A percentile compares a stretch with the other conserved stretches of the same genome.
These are phyloP conservation scores for Paxillus involutus DNA, from an alignment of 768 basidiomycete genomes.

Conservation along the genomic window DNA sequence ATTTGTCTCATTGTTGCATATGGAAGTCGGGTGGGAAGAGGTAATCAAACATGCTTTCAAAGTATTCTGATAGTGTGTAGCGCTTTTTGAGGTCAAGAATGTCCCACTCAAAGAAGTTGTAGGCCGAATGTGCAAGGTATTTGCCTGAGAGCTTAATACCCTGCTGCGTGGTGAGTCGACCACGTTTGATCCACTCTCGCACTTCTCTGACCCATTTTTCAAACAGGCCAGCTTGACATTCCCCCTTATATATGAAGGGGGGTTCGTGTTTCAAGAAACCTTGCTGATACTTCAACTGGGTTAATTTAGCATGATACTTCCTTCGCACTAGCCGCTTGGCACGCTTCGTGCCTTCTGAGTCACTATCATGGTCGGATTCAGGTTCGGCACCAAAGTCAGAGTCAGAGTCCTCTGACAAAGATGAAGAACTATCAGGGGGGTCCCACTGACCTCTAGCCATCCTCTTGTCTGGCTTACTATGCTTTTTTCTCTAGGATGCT, in stretches of 20 bases:
- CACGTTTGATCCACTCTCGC: neutral
- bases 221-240: neutral
- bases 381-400: no score
- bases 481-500: no score
- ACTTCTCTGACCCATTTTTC: slow-evolving; percentile 9
- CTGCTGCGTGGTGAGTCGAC: slow-evolving; percentile 4
- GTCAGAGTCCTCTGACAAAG: no score
- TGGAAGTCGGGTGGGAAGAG: slow-evolving; percentile 15
- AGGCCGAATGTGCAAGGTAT: neutral
- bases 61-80: slow-evolving; percentile 6
- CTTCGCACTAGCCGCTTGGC: neutral
- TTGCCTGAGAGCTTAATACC: neutral
- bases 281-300: slow-evolving; percentile 9
- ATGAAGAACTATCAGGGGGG: no score
- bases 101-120: slow-evolving; percentile 8
- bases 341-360: neutral
- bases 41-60: slow-evolving; percentile 10
- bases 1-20: slow-evolving; percentile 11
- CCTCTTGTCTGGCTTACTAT: no score
- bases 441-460: no score
- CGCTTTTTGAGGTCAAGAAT: slow-evolving; percentile 2
- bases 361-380: neutral
- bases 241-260: slow-evolving; percentile 10
- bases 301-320: slow-evolving; percentile 2
- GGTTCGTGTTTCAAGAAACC: slow-evolving; percentile 10